Conservation (phyloP, 108 stramenopile genomes). For the Cyclotella cryptica region DNA sequence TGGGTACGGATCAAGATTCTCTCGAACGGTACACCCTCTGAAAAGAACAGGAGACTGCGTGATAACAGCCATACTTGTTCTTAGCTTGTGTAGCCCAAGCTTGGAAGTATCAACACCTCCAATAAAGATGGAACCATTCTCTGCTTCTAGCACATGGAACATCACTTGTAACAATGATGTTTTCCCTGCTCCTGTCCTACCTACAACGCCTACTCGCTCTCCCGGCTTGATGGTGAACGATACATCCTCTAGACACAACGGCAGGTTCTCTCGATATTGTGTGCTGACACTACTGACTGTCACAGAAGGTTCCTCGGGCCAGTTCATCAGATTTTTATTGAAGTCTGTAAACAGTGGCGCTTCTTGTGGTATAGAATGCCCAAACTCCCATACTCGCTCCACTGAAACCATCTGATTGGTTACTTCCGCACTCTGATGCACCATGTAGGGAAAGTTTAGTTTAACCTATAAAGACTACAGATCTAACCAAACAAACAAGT, state of each 20-base stretch:
- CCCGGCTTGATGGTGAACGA: constrained; percentile 72
- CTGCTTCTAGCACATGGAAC: constrained; percentile 85
- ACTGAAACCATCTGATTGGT: constrained; percentile 94
- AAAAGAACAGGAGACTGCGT: constrained; percentile 94
- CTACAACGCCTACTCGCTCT: constrained; percentile 79
- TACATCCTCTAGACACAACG: constrained; percentile 70
- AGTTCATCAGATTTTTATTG: constrained; percentile 61
- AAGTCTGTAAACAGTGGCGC: constrained; percentile 60
- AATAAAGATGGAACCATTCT: constrained; percentile 78
- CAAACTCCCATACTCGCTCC: constrained; percentile 76
- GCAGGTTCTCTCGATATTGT: constrained; percentile 75
- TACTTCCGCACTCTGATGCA: constrained; percentile 75
- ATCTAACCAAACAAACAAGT: no score
- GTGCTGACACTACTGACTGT: constrained; percentile 62
- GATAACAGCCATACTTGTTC: constrained; percentile 89
- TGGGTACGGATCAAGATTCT: constrained; percentile 91
- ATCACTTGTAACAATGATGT: constrained; percentile 71
- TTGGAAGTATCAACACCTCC: constrained; percentile 83
- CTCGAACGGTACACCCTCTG: constrained; percentile 87
- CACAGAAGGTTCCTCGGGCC: constrained; percentile 79
- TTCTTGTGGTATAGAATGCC: constrained; percentile 65
- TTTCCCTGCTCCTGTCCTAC: constrained; percentile 69
- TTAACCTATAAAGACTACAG: no score
- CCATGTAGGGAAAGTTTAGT: constrained; percentile 16
- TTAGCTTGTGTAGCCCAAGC: constrained; percentile 86